phyloP scores from a whole-genome alignment of 768 basidiomycete species.

The Hericium alpestre region DNA sequence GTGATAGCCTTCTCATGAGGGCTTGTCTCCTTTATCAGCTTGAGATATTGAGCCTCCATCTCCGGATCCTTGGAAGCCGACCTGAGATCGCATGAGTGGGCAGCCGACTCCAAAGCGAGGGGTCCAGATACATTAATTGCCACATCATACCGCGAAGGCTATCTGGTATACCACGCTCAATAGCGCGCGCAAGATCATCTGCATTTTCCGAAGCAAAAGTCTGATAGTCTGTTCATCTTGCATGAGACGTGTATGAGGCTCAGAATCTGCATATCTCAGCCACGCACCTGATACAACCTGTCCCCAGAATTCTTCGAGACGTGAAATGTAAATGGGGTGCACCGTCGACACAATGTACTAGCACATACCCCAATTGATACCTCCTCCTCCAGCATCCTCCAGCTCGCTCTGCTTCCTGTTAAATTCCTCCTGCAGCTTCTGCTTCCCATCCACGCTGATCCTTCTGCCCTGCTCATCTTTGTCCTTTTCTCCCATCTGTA shows the following conservation, averaged over 20 bases:
- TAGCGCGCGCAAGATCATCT: constrained; percentile 75
- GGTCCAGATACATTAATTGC: constrained; percentile 69
- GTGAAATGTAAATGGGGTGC: not conserved
- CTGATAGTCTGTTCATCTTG: constrained; percentile 62
- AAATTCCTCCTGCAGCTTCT: constrained; percentile 71
- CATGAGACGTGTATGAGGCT: not conserved
- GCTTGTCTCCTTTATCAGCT: constrained; percentile 72
- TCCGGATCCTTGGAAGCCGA: constrained; percentile 87
- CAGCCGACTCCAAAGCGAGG: not conserved
- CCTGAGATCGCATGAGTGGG: constrained; percentile 30
- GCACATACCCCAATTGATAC: constrained; percentile 70
- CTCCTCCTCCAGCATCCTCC: constrained; percentile 19
- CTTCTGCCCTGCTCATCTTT: constrained; percentile 28
- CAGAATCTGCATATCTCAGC: not conserved
- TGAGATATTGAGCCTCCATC: constrained; percentile 75
- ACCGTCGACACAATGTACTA: not conserved
- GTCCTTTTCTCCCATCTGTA: constrained; percentile 34
- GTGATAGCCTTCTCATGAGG: constrained; percentile 90
- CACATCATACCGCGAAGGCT: constrained; percentile 90
- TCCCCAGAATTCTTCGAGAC: constrained; percentile 80
- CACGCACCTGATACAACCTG: constrained; percentile 73
- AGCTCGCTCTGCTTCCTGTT: constrained; percentile 52
- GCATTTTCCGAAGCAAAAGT: constrained; percentile 71
- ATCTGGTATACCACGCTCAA: constrained; percentile 84
- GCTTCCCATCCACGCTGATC: constrained; percentile 50